Conservation (phyloP, 1,139 yeast genomes). For the Petasospora rhodanensis region DNA sequence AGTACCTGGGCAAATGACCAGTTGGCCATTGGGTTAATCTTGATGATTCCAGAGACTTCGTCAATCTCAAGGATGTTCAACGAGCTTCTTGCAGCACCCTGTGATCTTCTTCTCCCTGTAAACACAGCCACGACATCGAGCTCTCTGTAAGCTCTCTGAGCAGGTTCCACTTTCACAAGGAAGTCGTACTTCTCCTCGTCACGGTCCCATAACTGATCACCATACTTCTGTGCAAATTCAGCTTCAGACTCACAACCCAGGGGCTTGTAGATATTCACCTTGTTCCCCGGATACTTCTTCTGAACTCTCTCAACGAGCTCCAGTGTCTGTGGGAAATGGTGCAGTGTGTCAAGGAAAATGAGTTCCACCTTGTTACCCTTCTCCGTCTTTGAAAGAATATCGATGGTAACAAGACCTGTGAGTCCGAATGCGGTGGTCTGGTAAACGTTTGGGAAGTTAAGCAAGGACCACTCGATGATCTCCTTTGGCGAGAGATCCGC, state of each 20-base stretch:
- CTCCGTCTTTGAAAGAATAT: constrained; percentile 63
- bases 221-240: constrained; percentile 67
- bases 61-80: constrained; percentile 77
- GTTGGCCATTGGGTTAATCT: constrained; percentile 83
- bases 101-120: constrained; percentile 88
- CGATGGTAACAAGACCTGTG: constrained; percentile 85
- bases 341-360: constrained; percentile 84
- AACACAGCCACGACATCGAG: constrained; percentile 74
- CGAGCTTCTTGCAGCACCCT: constrained; percentile 79
- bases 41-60: constrained; percentile 60
- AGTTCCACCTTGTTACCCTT: constrained; percentile 54
- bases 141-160: constrained; percentile 75
- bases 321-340: constrained; percentile 89
- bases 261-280: constrained; percentile 54
- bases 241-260: constrained; percentile 46
- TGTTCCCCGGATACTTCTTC: constrained; percentile 45
- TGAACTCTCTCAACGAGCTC: constrained; percentile 63
- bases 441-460: constrained; percentile 73
- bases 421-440: constrained; percentile 96
- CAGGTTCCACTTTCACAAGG: constrained; percentile 89
- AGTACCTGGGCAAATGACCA: constrained; percentile 79
- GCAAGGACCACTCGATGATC: constrained; percentile 74
- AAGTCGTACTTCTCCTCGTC: constrained; percentile 82
- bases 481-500: constrained; percentile 59
- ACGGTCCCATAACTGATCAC: constrained; percentile 77